Evolutionary conservation across 2,329 filamentous ascomycete species (phyloP), one percentile per base, ranked within the genome.

Genomic region (Aspergillus viridinutans): DNA sequence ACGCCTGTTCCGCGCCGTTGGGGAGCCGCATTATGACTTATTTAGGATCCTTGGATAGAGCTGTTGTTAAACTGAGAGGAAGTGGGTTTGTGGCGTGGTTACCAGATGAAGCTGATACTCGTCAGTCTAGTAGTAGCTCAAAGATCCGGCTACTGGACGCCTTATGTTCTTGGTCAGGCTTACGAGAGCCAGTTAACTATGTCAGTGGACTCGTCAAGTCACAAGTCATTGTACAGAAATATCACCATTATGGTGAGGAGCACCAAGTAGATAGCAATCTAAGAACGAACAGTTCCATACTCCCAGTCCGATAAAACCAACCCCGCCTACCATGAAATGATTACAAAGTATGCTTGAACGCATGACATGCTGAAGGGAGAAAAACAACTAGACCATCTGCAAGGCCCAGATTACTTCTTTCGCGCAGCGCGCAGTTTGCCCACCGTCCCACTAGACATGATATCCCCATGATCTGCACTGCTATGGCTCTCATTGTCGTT

Each of bases 391-490:
- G 21, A 47, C 21, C 21, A 14, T 21, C 43, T 6, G 12, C 21
- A 45, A 50, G 17, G 21, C 17, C 42, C 43, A 14, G 10, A 21
- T 23, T 50, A 48, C 48, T 43, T 55, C 53, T 35, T 49, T 20
- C 52, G 50, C 14, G 55, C 58, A 35, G 53, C 12, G 17, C 58
- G 49, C 50, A 67, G 48, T 28, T 55, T 64, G 23, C 50, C 47
- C 35, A 62, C 59, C 5, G 43, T 57, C 23, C 66, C 66, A 48
- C 55, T 66, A 5, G 65, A 64, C 50, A 62, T 54, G 35, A 67
- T 67, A 58, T 68, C 65, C 7, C 65, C 66, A 9, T 60, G 56
- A 47, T 64, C 55, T 10, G 50, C 56, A 38, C 56, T 54, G 17
- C 51, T 64, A 2, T 59, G 50, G 12, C 58, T 61, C 14, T 63